phyloP scores from a whole-genome alignment of 2,329 filamentous ascomycete genomes.

The Venturia aucupariae region DNA sequence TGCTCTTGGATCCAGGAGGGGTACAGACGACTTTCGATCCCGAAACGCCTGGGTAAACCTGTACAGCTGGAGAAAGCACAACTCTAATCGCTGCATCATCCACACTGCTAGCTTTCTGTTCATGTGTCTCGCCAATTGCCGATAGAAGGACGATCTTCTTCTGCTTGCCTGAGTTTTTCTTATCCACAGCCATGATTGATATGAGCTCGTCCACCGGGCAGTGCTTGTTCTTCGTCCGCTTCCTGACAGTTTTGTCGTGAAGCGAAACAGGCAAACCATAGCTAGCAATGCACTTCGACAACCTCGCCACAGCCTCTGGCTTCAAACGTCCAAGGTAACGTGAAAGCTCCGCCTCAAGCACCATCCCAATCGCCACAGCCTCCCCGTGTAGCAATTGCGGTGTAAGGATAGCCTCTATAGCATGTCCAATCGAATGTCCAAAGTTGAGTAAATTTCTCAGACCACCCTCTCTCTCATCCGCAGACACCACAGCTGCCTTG shows the following conservation, averaged over 20 bases:
- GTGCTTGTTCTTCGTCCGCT: constrained; percentile 73
- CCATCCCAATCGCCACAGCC: constrained; percentile 95
- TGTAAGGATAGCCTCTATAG: constrained; percentile 88
- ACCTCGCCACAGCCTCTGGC: constrained; percentile 76
- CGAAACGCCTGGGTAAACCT: constrained; percentile 64
- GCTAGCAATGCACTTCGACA: constrained; percentile 89
- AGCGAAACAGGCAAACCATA: constrained; percentile 84
- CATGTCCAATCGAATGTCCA: constrained; percentile 95
- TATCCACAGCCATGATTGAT: constrained; percentile 93
- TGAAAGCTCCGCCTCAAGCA: constrained; percentile 91
- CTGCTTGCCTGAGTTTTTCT: constrained; percentile 92
- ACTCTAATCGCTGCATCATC: constrained; percentile 74
- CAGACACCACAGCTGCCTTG: constrained; percentile 90
- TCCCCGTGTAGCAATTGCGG: constrained; percentile 94
- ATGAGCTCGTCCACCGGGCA: constrained; percentile 82
- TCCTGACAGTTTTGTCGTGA: constrained; percentile 71
- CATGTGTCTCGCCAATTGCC: constrained; percentile 78
- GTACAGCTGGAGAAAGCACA: constrained; percentile 69
- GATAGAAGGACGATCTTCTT: constrained; percentile 95
- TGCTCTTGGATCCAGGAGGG: constrained; percentile 93
- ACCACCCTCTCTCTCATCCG: constrained; percentile 89
- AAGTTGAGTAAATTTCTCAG: constrained; percentile 93
- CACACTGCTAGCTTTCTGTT: constrained; percentile 83
- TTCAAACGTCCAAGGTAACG: constrained; percentile 78
- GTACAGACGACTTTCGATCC: constrained; percentile 61